Base-by-base conservation (phyloP, 2,329 filamentous ascomycete species). In the Simplicillium sp. region DNA sequence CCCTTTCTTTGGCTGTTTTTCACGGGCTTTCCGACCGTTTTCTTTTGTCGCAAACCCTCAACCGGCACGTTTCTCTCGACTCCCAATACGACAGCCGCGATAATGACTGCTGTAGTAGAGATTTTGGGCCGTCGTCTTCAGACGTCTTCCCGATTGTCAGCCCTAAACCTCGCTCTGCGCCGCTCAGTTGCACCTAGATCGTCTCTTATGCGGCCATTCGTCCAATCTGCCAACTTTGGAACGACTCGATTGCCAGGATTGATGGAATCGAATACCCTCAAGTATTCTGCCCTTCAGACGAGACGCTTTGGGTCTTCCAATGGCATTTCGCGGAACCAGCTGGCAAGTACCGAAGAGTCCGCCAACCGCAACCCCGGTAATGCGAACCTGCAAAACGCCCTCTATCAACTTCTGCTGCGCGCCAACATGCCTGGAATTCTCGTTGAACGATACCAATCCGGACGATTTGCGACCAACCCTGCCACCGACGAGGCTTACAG, bases 341-440 rank as follows among this genome's bases (percentile, higher is more conserved):
- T 98, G 29, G 87, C 88, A 29, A 84, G 87, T 50, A 75, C 89
- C 51, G 92, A 98, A 65, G 84, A 89, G 59, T 84, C 85, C 17
- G 94, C 92, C 31, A 98, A 97, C 64, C 84, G 87, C 61, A 94
- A 95, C 54, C 87, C 92, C 2, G 76, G 71, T 44, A 97, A 87
- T 60, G 83, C 88, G 20, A 84, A 84, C 34, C 82, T 88, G 15
- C 92, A 98, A 60, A 92, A 90, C 59, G 83, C 86, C 13, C 96
- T 98, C 60, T 98, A 98, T 59, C 84, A 90, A 57, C 82, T 89
- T 36, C 76, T 98, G 12, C 72, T 96, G 41, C 84, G 85, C 57
- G 88, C 90, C 39, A 92, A 94, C 55, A 89, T 96, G 84, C 87
- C 90, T 14, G 83, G 88, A 39, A 94, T 98, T 47, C 70, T 98